phyloP scores from a whole-genome alignment of 768 basidiomycete genomes.

The Lactifluus volemus region DNA sequence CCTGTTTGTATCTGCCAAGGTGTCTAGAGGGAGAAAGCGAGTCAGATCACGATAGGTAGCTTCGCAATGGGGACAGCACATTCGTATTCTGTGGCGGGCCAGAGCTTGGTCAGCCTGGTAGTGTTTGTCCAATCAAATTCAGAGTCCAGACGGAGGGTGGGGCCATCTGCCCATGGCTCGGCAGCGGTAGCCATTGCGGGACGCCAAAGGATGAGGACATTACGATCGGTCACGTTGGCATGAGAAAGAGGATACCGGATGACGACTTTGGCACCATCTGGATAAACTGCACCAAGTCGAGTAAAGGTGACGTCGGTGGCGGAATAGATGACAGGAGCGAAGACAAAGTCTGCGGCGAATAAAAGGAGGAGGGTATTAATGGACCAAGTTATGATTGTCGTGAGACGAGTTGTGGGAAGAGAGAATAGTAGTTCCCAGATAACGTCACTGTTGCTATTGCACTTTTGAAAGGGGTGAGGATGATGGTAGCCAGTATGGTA shows the following conservation, averaged over 20 bases:
- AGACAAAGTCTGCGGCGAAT: conserved; percentile 39
- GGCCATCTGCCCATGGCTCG: conserved; percentile 48
- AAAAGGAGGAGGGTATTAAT: conserved; percentile 34
- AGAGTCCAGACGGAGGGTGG: conserved; percentile 34
- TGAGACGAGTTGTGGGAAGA: conserved; percentile 25
- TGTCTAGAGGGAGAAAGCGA: conserved; percentile 29
- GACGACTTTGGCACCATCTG: conserved; percentile 51
- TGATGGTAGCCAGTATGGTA: conserved; percentile 14
- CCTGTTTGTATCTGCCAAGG: conserved; percentile 32
- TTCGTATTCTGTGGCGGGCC: conserved; percentile 63
- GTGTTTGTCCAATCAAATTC: conserved; percentile 53
- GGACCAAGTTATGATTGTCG: conserved; percentile 23
- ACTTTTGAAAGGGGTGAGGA: conserved; percentile 1
- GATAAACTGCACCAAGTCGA: conserved; percentile 62
- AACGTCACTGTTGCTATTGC: conserved; percentile 7
- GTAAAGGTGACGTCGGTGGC: conserved; percentile 52
- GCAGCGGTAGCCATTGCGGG: conserved; percentile 21
- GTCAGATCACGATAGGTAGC: neutral
- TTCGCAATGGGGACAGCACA: conserved; percentile 33
- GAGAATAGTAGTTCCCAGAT: conserved; percentile 26
- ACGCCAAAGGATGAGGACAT: conserved; percentile 41
- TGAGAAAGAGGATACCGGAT: conserved; percentile 44
- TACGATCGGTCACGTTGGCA: conserved; percentile 25
- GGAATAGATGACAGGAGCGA: conserved; percentile 46
- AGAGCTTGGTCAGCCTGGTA: conserved; percentile 46